Conservation (phyloP, 805 yeast species). For the Saccharomycodes ludwigii region DNA sequence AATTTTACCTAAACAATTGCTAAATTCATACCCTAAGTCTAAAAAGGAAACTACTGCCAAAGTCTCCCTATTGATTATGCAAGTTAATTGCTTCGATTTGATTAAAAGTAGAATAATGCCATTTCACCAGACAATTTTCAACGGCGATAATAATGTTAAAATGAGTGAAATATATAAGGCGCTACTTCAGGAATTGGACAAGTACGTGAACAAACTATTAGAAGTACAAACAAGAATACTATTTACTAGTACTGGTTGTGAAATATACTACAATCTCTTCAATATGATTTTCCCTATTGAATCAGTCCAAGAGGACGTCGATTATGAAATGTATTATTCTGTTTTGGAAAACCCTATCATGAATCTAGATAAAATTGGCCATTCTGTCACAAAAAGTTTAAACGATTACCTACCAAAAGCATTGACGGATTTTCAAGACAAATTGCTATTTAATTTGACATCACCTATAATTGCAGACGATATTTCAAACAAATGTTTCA, state of each 20-base stretch:
- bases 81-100: slow-evolving; percentile 49
- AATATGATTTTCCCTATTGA: slow-evolving; percentile 61
- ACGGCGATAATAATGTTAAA: slow-evolving; percentile 19
- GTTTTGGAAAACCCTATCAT: slow-evolving; percentile 44
- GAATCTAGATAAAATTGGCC: slow-evolving; percentile 31
- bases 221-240: slow-evolving; percentile 35
- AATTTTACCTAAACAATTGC: slow-evolving; percentile 17
- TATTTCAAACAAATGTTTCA: slow-evolving; percentile 37
- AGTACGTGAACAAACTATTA: slow-evolving; percentile 22
- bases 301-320: slow-evolving; percentile 37
- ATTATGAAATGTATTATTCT: slow-evolving; percentile 53
- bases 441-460: slow-evolving; percentile 41
- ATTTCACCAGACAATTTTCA: slow-evolving; percentile 26
- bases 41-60: slow-evolving; percentile 16
- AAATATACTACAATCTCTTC: slow-evolving; percentile 48
- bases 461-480: slow-evolving; percentile 53
- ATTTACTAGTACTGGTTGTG: slow-evolving; percentile 39
- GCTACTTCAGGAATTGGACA: slow-evolving; percentile 23
- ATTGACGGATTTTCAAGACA: slow-evolving; percentile 44
- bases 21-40: slow-evolving; percentile 19
- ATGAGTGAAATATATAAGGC: no score
- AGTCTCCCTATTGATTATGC: slow-evolving; percentile 26
- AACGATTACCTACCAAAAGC: slow-evolving; percentile 39
- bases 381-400: slow-evolving; percentile 32
- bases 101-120: slow-evolving; percentile 38